Base-by-base conservation (phyloP, 306 rosid species). In the Citrullus mucosospermus region DNA sequence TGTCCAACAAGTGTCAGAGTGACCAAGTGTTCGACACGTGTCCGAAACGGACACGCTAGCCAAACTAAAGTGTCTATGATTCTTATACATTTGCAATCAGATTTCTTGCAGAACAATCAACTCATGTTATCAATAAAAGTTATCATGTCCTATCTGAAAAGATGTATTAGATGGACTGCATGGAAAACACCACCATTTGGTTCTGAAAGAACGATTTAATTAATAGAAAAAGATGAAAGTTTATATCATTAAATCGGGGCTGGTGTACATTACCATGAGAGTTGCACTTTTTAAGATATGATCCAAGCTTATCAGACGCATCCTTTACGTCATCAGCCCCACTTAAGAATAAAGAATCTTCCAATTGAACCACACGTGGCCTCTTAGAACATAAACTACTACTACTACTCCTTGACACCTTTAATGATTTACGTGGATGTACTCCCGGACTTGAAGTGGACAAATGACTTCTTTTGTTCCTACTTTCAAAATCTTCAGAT, bases 251-350 rank as follows among this genome's bases (percentile, higher is more conserved):
- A 22, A 46, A 44, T n/a, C 14, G 39, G 57, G 20, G 34, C 76
- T 43, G 17, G 18, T 68, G 34, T 68, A 70, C 55, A 77, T 78
- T 86, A 95, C 97, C 97, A 85, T 92, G 84, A 79, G 90, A 86
- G 55, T 65, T 62, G 83, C 87, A 82, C 83, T 80, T 89, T 39
- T 81, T 76, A 80, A 85, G 83, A 82, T 85, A 76, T 25, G 87
- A 83, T 61, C 86, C 89, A 77, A 79, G 87, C 85, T 86, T 87
- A 38, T 89, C 91, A 38, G 87, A 82, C 55, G 78, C 59, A 68
- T 86, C 92, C 76, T 82, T 89, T 76, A 83, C 80, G 70, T 87
- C 88, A 67, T 90, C 89, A 82, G 74, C 84, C 61, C 88, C 89
- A 81, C 74, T 80, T 36, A 30, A 60, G 79, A 76, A 77, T 0